Base-by-base conservation (phyloP, 129 eudicot genomes). In the Chrysanthemum makinoi region DNA sequence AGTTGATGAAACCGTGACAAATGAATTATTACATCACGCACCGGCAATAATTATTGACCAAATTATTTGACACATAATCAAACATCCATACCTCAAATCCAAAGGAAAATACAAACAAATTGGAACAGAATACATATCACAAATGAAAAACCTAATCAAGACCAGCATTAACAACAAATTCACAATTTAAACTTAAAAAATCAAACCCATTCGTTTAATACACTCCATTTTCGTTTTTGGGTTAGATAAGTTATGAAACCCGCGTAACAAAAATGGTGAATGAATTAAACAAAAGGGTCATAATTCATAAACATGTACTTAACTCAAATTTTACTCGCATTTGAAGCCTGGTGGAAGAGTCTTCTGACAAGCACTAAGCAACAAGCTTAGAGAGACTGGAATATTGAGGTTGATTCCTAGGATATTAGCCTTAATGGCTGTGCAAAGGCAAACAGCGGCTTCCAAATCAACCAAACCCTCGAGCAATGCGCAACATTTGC, bases 401-500 rank as follows among this genome's bases (percentile, higher is more conserved):
- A 88, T 64, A 13, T 86, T 79, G 44, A 88, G 73, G 85, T 88
- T 88, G 46, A 86, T 83, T 17, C 96, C 96, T 10, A 88, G 77
- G 13, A 88, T 74, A 44, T 83, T 88, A 8, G 95, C 95, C 82
- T 88, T 88, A 12, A 88, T 79, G 62, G 83, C 91, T 0, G 91
- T 88, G 82, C 95, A 88, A 71, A 88, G 91, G 49, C 95, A 88
- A 44, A 66, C 88, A 10, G 95, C 95, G 30, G 55, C 95, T 54
- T 88, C 96, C 73, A 88, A 43, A 73, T 88, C 89, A 1, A 83
- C 91, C 78, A 88, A 50, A 43, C 96, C 91, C 47, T 85, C 65
- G 0, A 88, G 81, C 59, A 88, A 19, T 6, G 89, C 64, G 47
- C 91, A 88, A 77, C 96, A 88, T 17, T 79, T 70, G 74, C 77